These are phyloP conservation scores for Yarrowia yakushimensis DNA, from an alignment of 805 yeast species.

Conservation along the genomic window DNA sequence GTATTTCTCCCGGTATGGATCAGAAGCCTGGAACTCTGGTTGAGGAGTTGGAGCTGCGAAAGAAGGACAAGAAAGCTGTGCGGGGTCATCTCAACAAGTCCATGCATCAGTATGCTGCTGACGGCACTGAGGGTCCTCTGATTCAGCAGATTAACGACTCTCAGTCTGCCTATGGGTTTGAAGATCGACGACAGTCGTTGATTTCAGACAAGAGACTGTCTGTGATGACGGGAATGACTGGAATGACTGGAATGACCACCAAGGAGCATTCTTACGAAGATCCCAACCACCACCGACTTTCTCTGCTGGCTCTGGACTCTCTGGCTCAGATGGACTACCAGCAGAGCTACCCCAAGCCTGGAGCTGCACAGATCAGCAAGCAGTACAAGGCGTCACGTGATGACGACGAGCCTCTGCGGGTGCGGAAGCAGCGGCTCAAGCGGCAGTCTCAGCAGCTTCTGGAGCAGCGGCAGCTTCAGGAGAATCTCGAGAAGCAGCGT, in stretches of 20 bases:
- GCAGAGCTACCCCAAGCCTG: constrained; percentile 9
- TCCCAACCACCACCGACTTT: neutral
- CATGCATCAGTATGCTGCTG: constrained; percentile 11
- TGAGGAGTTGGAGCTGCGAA: constrained; percentile 40
- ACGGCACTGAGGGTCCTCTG: constrained; percentile 12
- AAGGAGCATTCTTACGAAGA: constrained; percentile 10
- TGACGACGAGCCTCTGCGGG: constrained; percentile 13
- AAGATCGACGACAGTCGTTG: neutral
- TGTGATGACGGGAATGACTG: neutral
- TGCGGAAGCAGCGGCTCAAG: constrained; percentile 5
- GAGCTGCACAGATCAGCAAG: constrained; percentile 3
- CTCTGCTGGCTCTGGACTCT: constrained; percentile 3
- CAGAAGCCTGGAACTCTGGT: constrained; percentile 37
- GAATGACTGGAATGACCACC: neutral
- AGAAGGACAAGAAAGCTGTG: constrained; percentile 34
- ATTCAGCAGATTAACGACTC: constrained; percentile 2
- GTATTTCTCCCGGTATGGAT: constrained; percentile 19
- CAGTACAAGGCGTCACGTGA: constrained; percentile 19
- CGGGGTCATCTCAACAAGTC: neutral
- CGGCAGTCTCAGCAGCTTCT: constrained; percentile 5
- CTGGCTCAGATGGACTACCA: constrained; percentile 13
- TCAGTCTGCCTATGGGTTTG: neutral
- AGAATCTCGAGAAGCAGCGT: constrained; percentile 9
- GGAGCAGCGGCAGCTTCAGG: constrained; percentile 4
- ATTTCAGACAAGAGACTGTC: neutral